Base-by-base conservation (phyloP, 2,329 filamentous ascomycete species). In the Penicillium glabrum region DNA sequence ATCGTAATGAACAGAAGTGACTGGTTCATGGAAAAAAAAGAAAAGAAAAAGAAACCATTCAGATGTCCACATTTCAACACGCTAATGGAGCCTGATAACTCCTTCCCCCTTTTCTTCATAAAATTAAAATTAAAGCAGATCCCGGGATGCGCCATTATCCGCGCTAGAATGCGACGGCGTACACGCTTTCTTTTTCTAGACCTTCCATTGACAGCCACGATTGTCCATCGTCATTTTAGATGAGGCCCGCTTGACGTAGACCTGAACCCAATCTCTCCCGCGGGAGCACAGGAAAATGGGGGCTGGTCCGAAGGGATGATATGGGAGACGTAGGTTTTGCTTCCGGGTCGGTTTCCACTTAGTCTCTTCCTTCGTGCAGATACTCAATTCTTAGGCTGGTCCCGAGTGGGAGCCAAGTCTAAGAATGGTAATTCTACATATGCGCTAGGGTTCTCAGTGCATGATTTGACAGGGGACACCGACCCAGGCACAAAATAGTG, bases 381-480 rank as follows among this genome's bases (percentile, higher is more conserved):
- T 29, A 21, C 14, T 26, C 3, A 23, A 19, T 39, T n/a, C 35
- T 39, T 19, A 6, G 21, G 16, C 43, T 24, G 23, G 24, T 27
- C 23, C 16, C n/a, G 27, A 10, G 26, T 47, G 16, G 45, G 16
- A 31, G 14, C 13, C 19, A 8, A 9, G 33, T 16, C 13, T n/a
- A 19, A n/a, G n/a, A 19, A 46, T 16, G 23, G 43, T 7, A 39
- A 39, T 39, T 19, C 8, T 39, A 39, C 11, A 14, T 27, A 26
- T 26, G 21, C 24, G 43, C 43, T 27, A 46, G 27, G 39, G 43
- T 54, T 45, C 41, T 35, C 31, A 33, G 29, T 26, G 51, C 46
- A 49, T 48, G 57, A 58, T 58, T 56, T 60, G 57, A 60, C 46
- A 58, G 27, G 50, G 55, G 11, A 31, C 29, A 13, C 11, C 4